Percentiles rank a stretch among this genome's conserved stretches.
Evolutionary conservation across 2,329 filamentous ascomycete genomes (phyloP).

Genomic region (Chaetomium sp.): DNA sequence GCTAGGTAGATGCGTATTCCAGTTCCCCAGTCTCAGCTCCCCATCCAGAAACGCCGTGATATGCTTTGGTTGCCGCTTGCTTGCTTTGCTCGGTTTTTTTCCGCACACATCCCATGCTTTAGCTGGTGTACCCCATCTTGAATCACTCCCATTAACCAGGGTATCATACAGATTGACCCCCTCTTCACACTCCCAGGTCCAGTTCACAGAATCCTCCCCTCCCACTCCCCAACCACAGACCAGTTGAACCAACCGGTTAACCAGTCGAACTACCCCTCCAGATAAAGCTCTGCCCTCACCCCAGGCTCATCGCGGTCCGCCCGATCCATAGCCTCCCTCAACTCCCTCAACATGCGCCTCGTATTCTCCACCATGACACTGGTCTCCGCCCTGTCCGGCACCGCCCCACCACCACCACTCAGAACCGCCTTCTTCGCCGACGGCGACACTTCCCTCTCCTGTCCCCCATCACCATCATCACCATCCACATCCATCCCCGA

Average conservation of each 20-base stretch:
- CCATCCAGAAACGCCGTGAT: constrained; percentile 19
- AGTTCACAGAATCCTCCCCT: neutral
- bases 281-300: neutral
- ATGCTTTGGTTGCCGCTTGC: constrained; percentile 3
- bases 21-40: neutral
- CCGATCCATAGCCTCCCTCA: constrained; percentile 35
- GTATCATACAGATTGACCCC: too few species aligned
- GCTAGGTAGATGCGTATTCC: constrained; percentile 8
- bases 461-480: neutral
- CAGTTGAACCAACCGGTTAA: neutral
- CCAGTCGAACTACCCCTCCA: neutral
- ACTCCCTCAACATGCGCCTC: constrained; percentile 34
- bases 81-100: neutral
- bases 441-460: constrained; percentile 15
- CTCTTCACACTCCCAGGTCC: too few species aligned
- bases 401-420: neutral
- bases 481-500: neutral
- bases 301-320: constrained; percentile 29
- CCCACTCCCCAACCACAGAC: neutral
- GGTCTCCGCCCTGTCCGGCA: constrained; percentile 26
- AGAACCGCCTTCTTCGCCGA: constrained; percentile 18
- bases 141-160: too few species aligned
- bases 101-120: neutral
- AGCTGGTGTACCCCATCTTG: too few species aligned
- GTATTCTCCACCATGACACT: constrained; percentile 33